Evolutionary conservation across 163 green algal species (phyloP).

Genomic region (Smithsoniella earleae): DNA sequence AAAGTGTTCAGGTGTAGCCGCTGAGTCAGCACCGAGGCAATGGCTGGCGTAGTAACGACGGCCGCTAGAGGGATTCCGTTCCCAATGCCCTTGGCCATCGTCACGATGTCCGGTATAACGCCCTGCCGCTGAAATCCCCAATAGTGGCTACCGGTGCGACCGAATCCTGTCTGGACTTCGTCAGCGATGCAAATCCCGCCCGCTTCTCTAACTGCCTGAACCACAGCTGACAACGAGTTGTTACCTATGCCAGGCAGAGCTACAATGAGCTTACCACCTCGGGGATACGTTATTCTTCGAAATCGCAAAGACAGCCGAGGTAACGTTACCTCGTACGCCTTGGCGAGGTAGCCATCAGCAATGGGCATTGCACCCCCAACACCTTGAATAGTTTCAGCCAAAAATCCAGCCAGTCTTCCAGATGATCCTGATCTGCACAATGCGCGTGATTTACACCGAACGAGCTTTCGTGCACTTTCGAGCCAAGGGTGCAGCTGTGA

Average conservation of each 20-base stretch:
- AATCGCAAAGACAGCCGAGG: no score
- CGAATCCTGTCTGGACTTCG: slow-evolving; percentile 97
- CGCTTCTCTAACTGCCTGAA: slow-evolving; percentile 60
- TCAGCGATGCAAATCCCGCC: slow-evolving; percentile 93
- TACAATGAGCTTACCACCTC: slow-evolving; percentile 26
- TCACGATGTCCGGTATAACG: slow-evolving; percentile 91
- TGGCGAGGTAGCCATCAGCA: slow-evolving; percentile 77
- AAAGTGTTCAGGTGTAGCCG: slow-evolving; percentile 98
- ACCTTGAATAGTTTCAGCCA: slow-evolving; percentile 88
- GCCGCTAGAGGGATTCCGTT: slow-evolving; percentile 92
- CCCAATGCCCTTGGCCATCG: slow-evolving; percentile 96
- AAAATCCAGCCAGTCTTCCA: slow-evolving; percentile 78
- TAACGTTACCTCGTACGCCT: slow-evolving; percentile 71
- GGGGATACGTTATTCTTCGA: no score
- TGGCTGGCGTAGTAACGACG: slow-evolving; percentile 89
- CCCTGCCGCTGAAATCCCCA: slow-evolving; percentile 88
- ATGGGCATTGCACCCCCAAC: slow-evolving; percentile 74
- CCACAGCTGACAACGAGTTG: no score
- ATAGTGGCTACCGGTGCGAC: slow-evolving; percentile 78
- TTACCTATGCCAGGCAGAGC: no score
- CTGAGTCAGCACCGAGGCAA: slow-evolving; percentile 58
- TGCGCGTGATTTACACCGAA: no score
- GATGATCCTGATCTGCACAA: slow-evolving; percentile 37
- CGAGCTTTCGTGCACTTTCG: no score
- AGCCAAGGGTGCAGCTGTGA: no score